phyloP scores from a whole-genome alignment of 148 eudicot genomes.

The Hydrangea macrophylla region DNA sequence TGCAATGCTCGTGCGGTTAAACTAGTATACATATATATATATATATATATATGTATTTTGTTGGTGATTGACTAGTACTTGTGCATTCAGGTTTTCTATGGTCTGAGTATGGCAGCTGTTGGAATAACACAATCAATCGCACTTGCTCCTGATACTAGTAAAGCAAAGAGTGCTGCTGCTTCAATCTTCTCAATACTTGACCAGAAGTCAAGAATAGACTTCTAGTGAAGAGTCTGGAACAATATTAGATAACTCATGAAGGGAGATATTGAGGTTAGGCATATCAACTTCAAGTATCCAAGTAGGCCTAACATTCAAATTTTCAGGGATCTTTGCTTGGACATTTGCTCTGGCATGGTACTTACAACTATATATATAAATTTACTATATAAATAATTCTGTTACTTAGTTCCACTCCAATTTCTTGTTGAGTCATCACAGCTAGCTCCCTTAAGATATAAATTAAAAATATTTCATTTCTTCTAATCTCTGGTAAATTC shows the following conservation, averaged over 20 bases:
- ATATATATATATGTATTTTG: too few relatives aligned
- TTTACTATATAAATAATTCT: too few relatives aligned
- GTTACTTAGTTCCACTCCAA: too few relatives aligned
- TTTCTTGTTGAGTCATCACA: too few relatives aligned
- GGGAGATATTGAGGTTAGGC: conserved; percentile 23
- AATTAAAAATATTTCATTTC: too few relatives aligned
- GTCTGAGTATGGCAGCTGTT: conserved; percentile 25
- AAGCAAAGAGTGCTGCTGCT: conserved; percentile 28
- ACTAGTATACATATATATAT: too few relatives aligned
- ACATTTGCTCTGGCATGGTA: conserved; percentile 18
- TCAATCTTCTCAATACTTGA: conserved; percentile 32
- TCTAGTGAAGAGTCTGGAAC: conserved; percentile 18
- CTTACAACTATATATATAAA: too few relatives aligned
- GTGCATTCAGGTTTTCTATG: conserved; percentile 37
- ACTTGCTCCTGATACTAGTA: conserved; percentile 21
- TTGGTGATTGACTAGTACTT: too few relatives aligned
- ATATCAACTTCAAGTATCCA: conserved; percentile 31
- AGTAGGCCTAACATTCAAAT: conserved; percentile 25
- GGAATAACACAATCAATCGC: conserved; percentile 26
- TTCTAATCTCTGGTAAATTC: too few relatives aligned
- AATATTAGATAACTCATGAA: conserved; percentile 2
- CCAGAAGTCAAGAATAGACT: conserved; percentile 22
- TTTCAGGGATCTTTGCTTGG: conserved; percentile 21
- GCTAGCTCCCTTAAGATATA: too few relatives aligned
- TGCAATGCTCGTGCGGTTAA: too few relatives aligned